Base-by-base conservation (phyloP, 164 flowering plant genomes). In the Liquidambar formosana region DNA sequence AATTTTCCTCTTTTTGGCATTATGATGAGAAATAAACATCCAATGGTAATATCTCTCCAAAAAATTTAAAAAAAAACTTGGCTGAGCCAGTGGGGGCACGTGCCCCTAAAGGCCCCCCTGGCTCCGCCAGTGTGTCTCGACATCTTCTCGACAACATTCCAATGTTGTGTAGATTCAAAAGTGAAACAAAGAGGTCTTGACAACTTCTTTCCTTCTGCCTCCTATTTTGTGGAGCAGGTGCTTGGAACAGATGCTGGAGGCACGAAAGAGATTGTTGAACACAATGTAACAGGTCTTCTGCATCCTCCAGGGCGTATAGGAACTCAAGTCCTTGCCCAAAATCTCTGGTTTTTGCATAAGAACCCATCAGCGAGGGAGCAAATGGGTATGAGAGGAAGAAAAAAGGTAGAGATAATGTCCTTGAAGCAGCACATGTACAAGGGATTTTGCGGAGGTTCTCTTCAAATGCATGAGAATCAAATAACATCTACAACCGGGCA, bases 181-280 rank as follows among this genome's bases (percentile, higher is more conserved):
- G 25, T 19, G n/a, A 3, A 49, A 15, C 53, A 16, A 49, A 49
- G 18, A 15, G 8, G n/a, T 33, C 41, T 33, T 62, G 52, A 5
- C 49, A 51, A 11, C 16, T 6, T n/a, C 8, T 64, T 14, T 53
- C 48, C 8, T 54, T 28, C 58, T 18, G 1, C 15, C 13, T 45
- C 56, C 9, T 46, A 13, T 44, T 59, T 14, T 57, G 18, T 56
- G 77, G 65, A 41, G 65, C 87, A 96, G 99, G 89, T 96, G 38
- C 89, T 96, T 15, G 99, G 98, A 74, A 96, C 99, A 10, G 96
- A 93, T 78, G 91, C 96, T 19, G 99, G 98, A 57, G 99, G 99
- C 61, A 92, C 99, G 54, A 75, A 59, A 67, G 98, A 92, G 87
- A 90, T 93, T 48, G 91, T 93, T 8, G 90, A 93, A 67, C 89